Percentiles rank a stretch among this genome's conserved stretches.
These are phyloP conservation scores for Lathyrus aphaca DNA, from an alignment of 306 rosid genomes.

Conservation along the genomic window DNA sequence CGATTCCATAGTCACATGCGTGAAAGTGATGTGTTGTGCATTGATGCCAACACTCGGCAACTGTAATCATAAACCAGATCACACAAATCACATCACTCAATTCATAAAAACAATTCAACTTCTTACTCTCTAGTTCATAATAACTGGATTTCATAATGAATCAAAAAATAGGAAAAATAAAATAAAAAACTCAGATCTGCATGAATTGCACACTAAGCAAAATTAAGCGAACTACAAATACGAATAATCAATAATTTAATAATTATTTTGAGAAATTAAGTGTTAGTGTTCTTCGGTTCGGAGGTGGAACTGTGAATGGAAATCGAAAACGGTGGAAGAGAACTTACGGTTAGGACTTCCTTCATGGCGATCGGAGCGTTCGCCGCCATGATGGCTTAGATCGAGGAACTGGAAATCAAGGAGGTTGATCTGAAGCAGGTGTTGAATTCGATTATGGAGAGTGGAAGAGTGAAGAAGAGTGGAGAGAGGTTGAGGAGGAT, in stretches of 20 bases:
- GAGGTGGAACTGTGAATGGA: neutral
- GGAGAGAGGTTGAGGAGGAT: conserved; percentile 39
- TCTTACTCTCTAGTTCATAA: conserved; percentile 43
- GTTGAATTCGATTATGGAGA: conserved; percentile 33
- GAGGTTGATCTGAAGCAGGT: conserved; percentile 56
- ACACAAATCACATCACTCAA: conserved; percentile 42
- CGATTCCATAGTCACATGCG: conserved; percentile 98
- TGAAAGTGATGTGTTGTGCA: conserved; percentile 87
- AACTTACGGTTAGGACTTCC: conserved; percentile 85
- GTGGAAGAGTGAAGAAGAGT: too few species aligned
- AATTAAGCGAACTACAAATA: conserved; percentile 11
- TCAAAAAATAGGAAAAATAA: neutral
- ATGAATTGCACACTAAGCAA: conserved; percentile 17
- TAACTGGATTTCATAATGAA: conserved; percentile 39
- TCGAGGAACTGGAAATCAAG: conserved; percentile 46
- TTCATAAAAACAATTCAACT: conserved; percentile 12
- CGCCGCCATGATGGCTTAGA: conserved; percentile 87
- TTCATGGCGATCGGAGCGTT: conserved; percentile 99
- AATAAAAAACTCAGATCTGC: conserved; percentile 51
- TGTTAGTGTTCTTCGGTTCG: neutral
- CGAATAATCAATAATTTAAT: neutral
- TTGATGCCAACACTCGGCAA: conserved; percentile 89
- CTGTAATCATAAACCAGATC: conserved; percentile 71
- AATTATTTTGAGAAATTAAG: neutral
- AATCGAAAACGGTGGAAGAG: neutral